Evolutionary conservation across 768 basidiomycete genomes (phyloP).

Genomic region (Hortiboletus campestris): DNA sequence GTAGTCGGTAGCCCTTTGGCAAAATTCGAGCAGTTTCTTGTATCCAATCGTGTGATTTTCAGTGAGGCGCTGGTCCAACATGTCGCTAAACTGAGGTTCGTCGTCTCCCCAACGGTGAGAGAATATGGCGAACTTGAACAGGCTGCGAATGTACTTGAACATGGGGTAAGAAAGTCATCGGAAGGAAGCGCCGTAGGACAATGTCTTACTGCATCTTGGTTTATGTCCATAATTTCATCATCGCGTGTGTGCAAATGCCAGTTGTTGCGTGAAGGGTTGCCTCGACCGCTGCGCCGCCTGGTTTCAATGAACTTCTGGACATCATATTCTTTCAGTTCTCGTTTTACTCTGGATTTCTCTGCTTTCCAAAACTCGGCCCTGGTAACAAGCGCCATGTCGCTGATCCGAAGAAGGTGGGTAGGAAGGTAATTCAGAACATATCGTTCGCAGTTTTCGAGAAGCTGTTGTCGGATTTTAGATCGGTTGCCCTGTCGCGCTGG

Average conservation of each 20-base stretch:
- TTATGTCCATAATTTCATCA: background rate
- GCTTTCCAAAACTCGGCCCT: slow-evolving; percentile 12
- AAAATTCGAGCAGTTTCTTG: slow-evolving; percentile 14
- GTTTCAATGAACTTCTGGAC: background rate
- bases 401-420: slow-evolving; percentile 13
- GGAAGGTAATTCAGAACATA: slow-evolving; percentile 22
- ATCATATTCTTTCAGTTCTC: background rate
- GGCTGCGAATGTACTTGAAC: slow-evolving; percentile 3
- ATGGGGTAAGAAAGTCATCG: background rate
- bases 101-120: slow-evolving; percentile 24
- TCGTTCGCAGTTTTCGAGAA: slow-evolving; percentile 11
- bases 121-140: slow-evolving; percentile 20
- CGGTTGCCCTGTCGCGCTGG: background rate
- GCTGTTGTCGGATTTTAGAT: background rate
- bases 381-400: slow-evolving; percentile 15
- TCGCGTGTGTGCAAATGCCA: background rate
- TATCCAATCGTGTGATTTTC: slow-evolving; percentile 10
- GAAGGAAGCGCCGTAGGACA: background rate
- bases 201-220: slow-evolving; percentile 1
- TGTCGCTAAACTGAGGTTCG: slow-evolving; percentile 11
- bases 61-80: background rate
- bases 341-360: too few relatives aligned
- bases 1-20: slow-evolving; percentile 16
- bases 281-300: too few relatives aligned
- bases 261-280: too few relatives aligned